phyloP scores from a whole-genome alignment of 2,329 filamentous ascomycete genomes.

The Cadophora luteo-olivacea region DNA sequence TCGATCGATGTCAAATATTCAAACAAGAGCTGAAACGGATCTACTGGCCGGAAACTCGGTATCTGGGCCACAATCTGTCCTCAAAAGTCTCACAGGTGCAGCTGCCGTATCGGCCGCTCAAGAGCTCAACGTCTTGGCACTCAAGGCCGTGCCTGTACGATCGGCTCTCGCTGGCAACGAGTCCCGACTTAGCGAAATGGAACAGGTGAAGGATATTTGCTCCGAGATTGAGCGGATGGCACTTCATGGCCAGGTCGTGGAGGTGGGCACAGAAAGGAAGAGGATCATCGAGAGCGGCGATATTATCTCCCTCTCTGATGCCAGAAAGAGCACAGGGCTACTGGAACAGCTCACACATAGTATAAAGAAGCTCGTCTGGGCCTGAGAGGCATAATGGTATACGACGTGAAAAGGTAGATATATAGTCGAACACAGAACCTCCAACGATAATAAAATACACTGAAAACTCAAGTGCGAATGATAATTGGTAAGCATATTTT shows the following conservation, averaged over 20 bases:
- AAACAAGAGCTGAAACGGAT: slow-evolving; percentile 41
- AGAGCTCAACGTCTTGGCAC: slow-evolving; percentile 53
- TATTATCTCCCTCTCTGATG: slow-evolving; percentile 84
- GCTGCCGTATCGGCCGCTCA: slow-evolving; percentile 7
- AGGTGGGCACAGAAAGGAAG: slow-evolving; percentile 47
- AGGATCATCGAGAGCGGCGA: slow-evolving; percentile 64
- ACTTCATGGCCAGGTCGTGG: slow-evolving; percentile 52
- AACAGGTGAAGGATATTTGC: slow-evolving; percentile 60
- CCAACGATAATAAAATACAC: not conserved
- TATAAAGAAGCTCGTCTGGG: slow-evolving; percentile 93
- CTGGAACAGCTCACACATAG: slow-evolving; percentile 88
- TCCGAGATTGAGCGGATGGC: slow-evolving; percentile 77
- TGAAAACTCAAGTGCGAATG: not conserved
- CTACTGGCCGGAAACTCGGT: slow-evolving; percentile 27
- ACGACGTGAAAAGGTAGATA: not conserved
- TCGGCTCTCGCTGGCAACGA: slow-evolving; percentile 46
- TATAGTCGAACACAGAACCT: not conserved
- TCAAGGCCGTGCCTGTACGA: slow-evolving; percentile 60
- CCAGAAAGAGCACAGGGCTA: slow-evolving; percentile 84
- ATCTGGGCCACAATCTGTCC: slow-evolving; percentile 21
- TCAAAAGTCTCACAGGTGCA: slow-evolving; percentile 31
- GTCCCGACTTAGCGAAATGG: slow-evolving; percentile 41
- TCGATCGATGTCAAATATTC: slow-evolving; percentile 70
- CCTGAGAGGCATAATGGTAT: slow-evolving; percentile 16
- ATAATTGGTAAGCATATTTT: no score